A percentile compares a stretch with the other conserved stretches of the same genome.
Evolutionary conservation across 805 yeast species (phyloP).

Genomic region (Kodamaea hsintzibuensis): DNA sequence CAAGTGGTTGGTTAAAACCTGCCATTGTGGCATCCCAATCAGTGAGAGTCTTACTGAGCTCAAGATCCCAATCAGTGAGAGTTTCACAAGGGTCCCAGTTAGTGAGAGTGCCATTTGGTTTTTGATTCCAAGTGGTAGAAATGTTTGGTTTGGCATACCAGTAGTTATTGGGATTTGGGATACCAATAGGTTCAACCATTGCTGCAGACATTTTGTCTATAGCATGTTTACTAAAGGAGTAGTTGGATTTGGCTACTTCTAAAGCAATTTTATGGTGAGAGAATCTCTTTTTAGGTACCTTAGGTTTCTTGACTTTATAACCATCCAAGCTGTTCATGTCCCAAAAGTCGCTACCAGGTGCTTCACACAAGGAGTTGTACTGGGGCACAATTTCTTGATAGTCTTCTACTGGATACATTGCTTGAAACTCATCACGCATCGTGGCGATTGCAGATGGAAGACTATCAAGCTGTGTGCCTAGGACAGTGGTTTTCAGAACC

Average conservation of each 20-base stretch:
- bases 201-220: neutral
- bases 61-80: neutral
- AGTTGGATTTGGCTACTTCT: neutral
- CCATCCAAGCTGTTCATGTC: neutral
- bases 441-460: neutral
- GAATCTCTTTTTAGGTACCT: neutral
- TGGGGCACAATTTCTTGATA: neutral
- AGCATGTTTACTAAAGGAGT: neutral
- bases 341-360: neutral
- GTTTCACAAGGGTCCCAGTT: neutral
- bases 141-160: no score
- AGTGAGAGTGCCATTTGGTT: neutral
- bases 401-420: neutral
- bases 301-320: neutral
- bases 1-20: neutral
- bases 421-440: neutral
- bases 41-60: neutral
- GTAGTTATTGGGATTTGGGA: neutral
- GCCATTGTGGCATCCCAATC: neutral
- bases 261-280: neutral
- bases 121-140: neutral
- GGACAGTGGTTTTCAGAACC: neutral
- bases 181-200: neutral
- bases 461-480: neutral
- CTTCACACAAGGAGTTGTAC: neutral